phyloP scores from a whole-genome alignment of 148 eudicot genomes.

The Vaccinium vitisidaea region DNA sequence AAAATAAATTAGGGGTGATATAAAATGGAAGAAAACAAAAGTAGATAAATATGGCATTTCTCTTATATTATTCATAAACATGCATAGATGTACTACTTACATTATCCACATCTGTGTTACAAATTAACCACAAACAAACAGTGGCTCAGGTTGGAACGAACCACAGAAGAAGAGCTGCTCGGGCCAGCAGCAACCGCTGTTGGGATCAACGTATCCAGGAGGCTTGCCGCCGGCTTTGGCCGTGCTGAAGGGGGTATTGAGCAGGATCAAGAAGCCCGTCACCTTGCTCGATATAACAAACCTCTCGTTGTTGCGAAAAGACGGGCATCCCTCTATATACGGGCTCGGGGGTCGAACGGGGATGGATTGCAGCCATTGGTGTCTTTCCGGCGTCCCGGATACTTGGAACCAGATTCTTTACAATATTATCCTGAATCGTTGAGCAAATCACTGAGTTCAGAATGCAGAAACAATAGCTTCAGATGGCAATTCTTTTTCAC shows the following conservation, averaged over 20 bases:
- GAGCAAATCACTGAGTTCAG: neutral
- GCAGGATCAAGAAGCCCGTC: slow-evolving; percentile 58
- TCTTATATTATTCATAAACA: neutral
- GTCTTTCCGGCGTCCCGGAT: slow-evolving; percentile 92
- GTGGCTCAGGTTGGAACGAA: slow-evolving; percentile 77
- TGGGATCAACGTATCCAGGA: slow-evolving; percentile 61
- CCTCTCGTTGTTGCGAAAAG: slow-evolving; percentile 71
- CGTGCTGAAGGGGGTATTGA: slow-evolving; percentile 58
- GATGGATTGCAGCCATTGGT: slow-evolving; percentile 96
- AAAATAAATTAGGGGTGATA: too few species aligned
- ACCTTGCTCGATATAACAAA: slow-evolving; percentile 67
- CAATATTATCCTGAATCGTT: slow-evolving; percentile 32
- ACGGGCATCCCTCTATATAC: slow-evolving; percentile 75
- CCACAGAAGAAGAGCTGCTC: slow-evolving; percentile 53
- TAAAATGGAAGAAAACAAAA: too few species aligned
- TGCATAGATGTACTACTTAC: neutral
- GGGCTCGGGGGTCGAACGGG: slow-evolving; percentile 37
- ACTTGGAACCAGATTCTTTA: slow-evolving; percentile 90
- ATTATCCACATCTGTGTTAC: neutral
- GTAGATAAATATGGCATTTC: too few species aligned
- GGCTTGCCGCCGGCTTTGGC: slow-evolving; percentile 47
- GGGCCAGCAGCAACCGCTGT: slow-evolving; percentile 53
- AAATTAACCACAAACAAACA: slow-evolving; percentile 1
- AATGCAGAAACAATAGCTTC: too few species aligned
- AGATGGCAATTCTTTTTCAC: slow-evolving; percentile 2